Evolutionary conservation across 371 early-diverging fungal genomes (phyloP).

Genomic region (Mortierella sp.): DNA sequence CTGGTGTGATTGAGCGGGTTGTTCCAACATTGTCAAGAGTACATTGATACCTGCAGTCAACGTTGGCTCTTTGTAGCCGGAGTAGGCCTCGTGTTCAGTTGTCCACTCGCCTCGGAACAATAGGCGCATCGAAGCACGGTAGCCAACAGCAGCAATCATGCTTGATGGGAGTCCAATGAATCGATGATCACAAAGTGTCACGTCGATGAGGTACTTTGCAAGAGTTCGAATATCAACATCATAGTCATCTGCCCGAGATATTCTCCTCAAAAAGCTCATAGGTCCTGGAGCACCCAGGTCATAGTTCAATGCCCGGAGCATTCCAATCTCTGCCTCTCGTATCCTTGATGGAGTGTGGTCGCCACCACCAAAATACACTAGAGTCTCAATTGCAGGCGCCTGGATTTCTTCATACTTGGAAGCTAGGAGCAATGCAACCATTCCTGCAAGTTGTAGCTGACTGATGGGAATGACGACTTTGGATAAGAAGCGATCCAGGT

Average conservation of each 20-base stretch:
- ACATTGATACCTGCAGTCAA: constrained; percentile 28
- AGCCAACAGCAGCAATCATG: constrained; percentile 77
- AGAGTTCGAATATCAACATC: constrained; percentile 83
- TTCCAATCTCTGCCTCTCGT: constrained; percentile 77
- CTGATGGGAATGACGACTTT: constrained; percentile 73
- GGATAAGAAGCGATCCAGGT: constrained; percentile 91
- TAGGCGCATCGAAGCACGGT: constrained; percentile 83
- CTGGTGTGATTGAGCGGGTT: constrained; percentile 28
- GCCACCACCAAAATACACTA: constrained; percentile 71
- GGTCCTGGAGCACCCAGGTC: constrained; percentile 81
- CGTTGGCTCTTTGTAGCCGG: constrained; percentile 27
- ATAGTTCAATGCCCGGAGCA: constrained; percentile 78
- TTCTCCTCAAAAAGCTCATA: constrained; percentile 82
- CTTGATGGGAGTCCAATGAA: constrained; percentile 78
- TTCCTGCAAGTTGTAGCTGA: constrained; percentile 92
- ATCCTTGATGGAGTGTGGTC: constrained; percentile 75
- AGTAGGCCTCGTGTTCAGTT: constrained; percentile 26
- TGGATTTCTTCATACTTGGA: constrained; percentile 93
- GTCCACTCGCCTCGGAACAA: constrained; percentile 75
- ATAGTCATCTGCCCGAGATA: constrained; percentile 83
- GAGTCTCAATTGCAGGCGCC: constrained; percentile 74
- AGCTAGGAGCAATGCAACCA: constrained; percentile 86
- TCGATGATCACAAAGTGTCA: constrained; percentile 81
- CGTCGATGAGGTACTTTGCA: constrained; percentile 91
- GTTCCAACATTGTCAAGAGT: constrained; percentile 40